Conservation (phyloP, 768 basidiomycete genomes). For the Clitopilus hobsonii region DNA sequence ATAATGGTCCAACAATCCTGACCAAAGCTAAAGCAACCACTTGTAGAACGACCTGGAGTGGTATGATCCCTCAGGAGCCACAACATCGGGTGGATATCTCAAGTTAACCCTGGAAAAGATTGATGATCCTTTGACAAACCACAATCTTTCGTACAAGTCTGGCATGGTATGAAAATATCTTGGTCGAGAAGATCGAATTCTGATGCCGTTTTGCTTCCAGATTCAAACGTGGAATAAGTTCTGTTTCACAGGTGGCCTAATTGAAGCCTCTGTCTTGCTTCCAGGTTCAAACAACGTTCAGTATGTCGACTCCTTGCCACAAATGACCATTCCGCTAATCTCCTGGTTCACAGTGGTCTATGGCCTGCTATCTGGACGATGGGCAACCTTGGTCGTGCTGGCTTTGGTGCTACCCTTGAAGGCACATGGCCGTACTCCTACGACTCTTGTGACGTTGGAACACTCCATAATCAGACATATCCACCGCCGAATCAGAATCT, state of each 20-base stretch:
- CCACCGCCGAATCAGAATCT: slow-evolving; percentile 37
- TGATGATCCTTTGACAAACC: slow-evolving; percentile 36
- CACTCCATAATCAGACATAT: slow-evolving; percentile 71
- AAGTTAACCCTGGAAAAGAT: slow-evolving; percentile 61
- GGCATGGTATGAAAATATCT: slow-evolving; percentile 36
- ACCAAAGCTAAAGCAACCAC: not conserved
- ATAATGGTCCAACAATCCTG: slow-evolving; percentile 7
- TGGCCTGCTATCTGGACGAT: slow-evolving; percentile 44
- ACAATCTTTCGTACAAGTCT: slow-evolving; percentile 66
- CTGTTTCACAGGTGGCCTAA: slow-evolving; percentile 76
- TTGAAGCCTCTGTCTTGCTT: slow-evolving; percentile 39
- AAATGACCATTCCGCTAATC: not conserved
- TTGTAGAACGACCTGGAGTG: slow-evolving; percentile 63
- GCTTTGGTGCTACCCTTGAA: slow-evolving; percentile 66
- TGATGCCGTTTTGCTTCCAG: slow-evolving; percentile 11
- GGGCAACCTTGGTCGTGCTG: slow-evolving; percentile 65
- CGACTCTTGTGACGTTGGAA: slow-evolving; percentile 77
- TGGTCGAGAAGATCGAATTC: not conserved
- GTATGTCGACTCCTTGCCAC: slow-evolving; percentile 17
- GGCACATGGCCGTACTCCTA: slow-evolving; percentile 74
- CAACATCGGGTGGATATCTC: slow-evolving; percentile 66
- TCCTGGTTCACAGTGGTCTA: slow-evolving; percentile 21
- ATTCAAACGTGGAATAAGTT: slow-evolving; percentile 48
- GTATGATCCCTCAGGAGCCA: slow-evolving; percentile 67
- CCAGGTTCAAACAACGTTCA: slow-evolving; percentile 26